A percentile compares a stretch with the other conserved stretches of the same genome.
These are phyloP conservation scores for Russula griseocarnosa DNA, from an alignment of 768 basidiomycete species.

Conservation along the genomic window DNA sequence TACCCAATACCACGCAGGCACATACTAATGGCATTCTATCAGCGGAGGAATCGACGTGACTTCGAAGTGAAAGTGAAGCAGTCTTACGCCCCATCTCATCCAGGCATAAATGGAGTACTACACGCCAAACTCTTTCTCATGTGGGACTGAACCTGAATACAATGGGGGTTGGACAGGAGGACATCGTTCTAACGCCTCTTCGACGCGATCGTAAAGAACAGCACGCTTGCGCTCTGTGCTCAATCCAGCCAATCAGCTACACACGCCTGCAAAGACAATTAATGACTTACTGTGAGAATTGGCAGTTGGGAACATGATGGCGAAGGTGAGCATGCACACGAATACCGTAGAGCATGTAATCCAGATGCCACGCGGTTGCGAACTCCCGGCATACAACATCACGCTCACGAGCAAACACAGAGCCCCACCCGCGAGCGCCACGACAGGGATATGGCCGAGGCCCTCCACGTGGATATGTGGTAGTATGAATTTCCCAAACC, in stretches of 20 bases:
- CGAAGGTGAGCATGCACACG: background rate
- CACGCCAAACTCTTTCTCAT: background rate
- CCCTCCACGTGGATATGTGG: slow-evolving; percentile 10
- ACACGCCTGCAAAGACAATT: background rate
- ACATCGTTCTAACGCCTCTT: slow-evolving; percentile 4
- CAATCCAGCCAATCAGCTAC: background rate
- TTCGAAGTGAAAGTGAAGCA: background rate
- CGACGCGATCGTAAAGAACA: slow-evolving; percentile 12
- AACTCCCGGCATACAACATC: slow-evolving; percentile 8
- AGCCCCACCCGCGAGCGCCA: slow-evolving; percentile 10
- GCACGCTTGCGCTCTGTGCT: slow-evolving; percentile 9
- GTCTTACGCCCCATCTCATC: too few species aligned
- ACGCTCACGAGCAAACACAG: slow-evolving; percentile 20
- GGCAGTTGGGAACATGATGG: background rate
- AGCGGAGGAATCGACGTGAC: background rate
- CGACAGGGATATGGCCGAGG: slow-evolving; percentile 9
- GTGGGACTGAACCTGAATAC: background rate
- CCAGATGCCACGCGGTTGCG: slow-evolving; percentile 16
- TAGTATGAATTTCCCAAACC: background rate
- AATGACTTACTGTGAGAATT: background rate
- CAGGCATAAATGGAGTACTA: background rate
- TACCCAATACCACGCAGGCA: background rate
- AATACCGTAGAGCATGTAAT: slow-evolving; percentile 10
- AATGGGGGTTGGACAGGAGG: slow-evolving; percentile 9
- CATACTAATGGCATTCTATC: background rate